These are phyloP conservation scores for Stephanodiscus triporus DNA, from an alignment of 108 stramenopile genomes.

Conservation along the genomic window DNA sequence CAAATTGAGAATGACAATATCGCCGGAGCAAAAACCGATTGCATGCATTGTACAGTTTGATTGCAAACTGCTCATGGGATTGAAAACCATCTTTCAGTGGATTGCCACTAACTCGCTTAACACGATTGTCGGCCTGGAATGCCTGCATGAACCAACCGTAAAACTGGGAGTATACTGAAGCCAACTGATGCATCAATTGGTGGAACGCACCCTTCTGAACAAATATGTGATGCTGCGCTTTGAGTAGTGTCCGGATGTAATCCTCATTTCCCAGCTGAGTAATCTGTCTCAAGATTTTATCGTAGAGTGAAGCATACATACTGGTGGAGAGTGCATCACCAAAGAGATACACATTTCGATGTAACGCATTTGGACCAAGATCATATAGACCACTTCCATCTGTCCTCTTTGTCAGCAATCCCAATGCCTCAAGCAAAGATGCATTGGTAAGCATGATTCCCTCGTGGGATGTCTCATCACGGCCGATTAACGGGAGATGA, in stretches of 20 bases:
- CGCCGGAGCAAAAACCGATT: too few relatives aligned
- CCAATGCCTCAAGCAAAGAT: too few relatives aligned
- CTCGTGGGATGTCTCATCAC: too few relatives aligned
- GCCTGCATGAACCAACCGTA: conserved; percentile 1
- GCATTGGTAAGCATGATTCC: too few relatives aligned
- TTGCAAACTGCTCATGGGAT: not conserved
- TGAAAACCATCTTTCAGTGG: too few relatives aligned
- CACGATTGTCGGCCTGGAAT: not conserved
- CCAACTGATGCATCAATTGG: not conserved
- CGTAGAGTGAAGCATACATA: too few relatives aligned
- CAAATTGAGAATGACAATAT: not conserved
- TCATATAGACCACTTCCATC: not conserved
- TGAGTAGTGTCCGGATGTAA: not conserved
- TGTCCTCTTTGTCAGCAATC: too few relatives aligned
- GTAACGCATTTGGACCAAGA: too few relatives aligned
- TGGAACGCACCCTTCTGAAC: not conserved
- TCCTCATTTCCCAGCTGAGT: not conserved
- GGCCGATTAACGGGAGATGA: too few relatives aligned
- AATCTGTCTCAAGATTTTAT: not conserved
- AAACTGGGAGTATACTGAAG: not conserved
- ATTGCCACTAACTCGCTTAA: not conserved
- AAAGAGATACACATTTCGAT: too few relatives aligned
- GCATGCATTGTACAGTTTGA: not conserved
- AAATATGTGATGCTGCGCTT: not conserved
- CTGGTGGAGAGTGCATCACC: too few relatives aligned